phyloP scores from a whole-genome alignment of 1,284 basidiomycete genomes.

The Sutorius eximius region DNA sequence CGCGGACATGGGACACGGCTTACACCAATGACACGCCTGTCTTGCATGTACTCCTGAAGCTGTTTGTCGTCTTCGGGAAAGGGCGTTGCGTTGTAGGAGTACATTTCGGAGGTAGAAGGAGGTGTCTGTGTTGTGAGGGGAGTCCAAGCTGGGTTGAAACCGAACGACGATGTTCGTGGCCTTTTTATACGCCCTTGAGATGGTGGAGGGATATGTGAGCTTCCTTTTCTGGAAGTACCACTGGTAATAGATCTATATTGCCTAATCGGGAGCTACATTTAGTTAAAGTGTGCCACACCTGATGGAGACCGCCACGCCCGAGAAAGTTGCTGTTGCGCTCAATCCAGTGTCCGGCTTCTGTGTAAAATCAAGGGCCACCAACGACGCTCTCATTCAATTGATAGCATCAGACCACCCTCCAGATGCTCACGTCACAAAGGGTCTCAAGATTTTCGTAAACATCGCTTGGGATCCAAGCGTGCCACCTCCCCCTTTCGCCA shows the following conservation, averaged over 20 bases:
- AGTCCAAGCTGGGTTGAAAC: conserved; percentile 5
- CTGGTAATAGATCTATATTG: conserved; percentile 6
- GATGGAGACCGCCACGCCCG: conserved; percentile 25
- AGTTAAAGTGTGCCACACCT: neutral
- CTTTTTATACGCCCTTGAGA: conserved; percentile 25
- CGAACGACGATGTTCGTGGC: neutral
- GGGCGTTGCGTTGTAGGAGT: conserved; percentile 50
- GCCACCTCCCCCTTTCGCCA: conserved; percentile 61
- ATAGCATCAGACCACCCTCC: conserved; percentile 8
- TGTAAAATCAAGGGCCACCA: conserved; percentile 28
- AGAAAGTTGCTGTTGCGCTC: conserved; percentile 22
- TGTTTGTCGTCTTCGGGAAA: conserved; percentile 61
- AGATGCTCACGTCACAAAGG: conserved; percentile 39
- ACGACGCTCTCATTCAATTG: conserved; percentile 15
- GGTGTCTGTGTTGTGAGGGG: neutral
- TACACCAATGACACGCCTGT: conserved; percentile 75
- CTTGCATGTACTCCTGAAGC: conserved; percentile 70
- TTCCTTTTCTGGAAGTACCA: conserved; percentile 4
- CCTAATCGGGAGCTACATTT: conserved; percentile 6
- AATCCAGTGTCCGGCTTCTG: conserved; percentile 35
- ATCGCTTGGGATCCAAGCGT: conserved; percentile 66
- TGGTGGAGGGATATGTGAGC: neutral
- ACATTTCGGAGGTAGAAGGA: conserved; percentile 10
- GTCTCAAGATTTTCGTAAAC: conserved; percentile 70
- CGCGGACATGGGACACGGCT: conserved; percentile 23